Conservation (phyloP, 225 moss, liverwort and hornwort genomes). For the Rhytidiadelphus loreus region DNA sequence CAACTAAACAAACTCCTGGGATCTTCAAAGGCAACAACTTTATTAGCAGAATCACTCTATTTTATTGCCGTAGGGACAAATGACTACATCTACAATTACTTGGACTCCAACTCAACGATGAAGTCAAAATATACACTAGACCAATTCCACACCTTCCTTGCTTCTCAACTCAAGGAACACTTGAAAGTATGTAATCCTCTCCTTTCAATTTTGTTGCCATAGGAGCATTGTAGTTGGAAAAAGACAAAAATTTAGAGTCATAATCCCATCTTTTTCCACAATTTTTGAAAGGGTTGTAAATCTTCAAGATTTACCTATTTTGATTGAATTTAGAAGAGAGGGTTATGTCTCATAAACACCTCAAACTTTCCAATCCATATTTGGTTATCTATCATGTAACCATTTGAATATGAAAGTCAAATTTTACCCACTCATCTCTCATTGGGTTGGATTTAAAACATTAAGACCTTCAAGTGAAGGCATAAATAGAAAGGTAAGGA, state of each 20-base stretch:
- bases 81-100: constrained; percentile 61
- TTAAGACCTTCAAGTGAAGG: neutral
- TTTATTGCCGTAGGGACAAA: constrained; percentile 30
- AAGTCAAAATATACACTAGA: neutral
- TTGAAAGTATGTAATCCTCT: constrained; percentile 7
- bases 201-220: accelerated
- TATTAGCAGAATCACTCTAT: constrained; percentile 12
- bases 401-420: neutral
- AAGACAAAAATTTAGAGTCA: no score
- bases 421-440: neutral
- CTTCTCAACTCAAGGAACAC: constrained; percentile 2
- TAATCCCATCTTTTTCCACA: neutral
- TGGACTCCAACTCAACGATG: constrained; percentile 6
- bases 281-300: neutral
- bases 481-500: neutral
- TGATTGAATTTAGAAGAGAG: neutral
- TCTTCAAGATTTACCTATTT: accelerated
- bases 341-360: neutral
- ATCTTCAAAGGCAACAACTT: neutral
- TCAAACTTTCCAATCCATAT: accelerated
- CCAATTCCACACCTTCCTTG: constrained; percentile 23
- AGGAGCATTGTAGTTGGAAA: accelerated
- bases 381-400: neutral
- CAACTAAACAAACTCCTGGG: constrained; percentile 10
- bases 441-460: neutral